Evolutionary conservation across 805 yeast genomes (phyloP), one percentile per base, ranked within the genome.

Genomic region (Maudiozyma pseudohumilis): DNA sequence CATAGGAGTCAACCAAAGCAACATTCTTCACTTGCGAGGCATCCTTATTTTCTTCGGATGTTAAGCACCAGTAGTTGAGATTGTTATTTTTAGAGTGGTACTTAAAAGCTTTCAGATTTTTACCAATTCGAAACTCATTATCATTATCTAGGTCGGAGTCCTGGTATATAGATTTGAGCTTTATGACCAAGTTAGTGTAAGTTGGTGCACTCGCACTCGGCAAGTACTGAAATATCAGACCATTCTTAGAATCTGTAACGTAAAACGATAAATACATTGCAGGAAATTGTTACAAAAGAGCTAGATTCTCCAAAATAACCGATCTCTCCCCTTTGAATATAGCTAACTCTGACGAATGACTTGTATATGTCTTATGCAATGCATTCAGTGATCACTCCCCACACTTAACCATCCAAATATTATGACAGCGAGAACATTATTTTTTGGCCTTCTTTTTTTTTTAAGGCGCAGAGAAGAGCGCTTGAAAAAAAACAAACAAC

Each of bases 1-100:
- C 69, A 41, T 68, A 66, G 1, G 84, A 76, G n/a, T 69, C 55
- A 36, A 74, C 48, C 1, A 83, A 2, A 3, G 19, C 17, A 10
- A 6, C 12, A 11, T 12, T 12, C 76, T 73, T 16, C 49, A n/a
- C 15, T 9, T 31, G 8, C 2, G 29, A 27, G 3, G 21, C 18
- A 12, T 29, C 13, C 6, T 29, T 13, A 13, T 35, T 20, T 33
- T 40, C 32, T n/a, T 28, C 13, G 24, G 42, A 29, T 9, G n/a
- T 37, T 16, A 56, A 36, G 34, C 60, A 52, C 51, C 55, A 56
- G 34, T 48, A 55, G 20, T 44, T 40, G 10, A 56, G 25, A 24
- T 44, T 47, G 34, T 53, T 55, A 2, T 26, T 23, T 2, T 16
- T n/a, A 2, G 61, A 55, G 18, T 42, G 40, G 33, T 45, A 48